phyloP scores from a whole-genome alignment of 73 alveolate species.

The Effrenium voratum region DNA sequence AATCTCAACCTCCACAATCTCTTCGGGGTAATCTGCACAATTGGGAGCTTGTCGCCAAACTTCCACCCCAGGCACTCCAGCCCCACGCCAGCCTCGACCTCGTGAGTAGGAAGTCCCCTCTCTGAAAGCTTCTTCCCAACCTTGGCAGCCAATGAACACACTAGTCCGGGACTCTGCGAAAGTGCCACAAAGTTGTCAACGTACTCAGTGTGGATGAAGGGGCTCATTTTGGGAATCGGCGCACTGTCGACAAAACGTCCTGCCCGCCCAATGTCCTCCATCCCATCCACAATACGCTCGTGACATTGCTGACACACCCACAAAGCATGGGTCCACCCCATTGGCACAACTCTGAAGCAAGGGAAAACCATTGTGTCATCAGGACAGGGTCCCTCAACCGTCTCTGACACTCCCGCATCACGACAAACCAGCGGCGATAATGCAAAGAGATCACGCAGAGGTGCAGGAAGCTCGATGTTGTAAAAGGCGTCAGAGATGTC shows the following conservation, averaged over 20 bases:
- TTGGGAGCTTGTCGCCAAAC: background rate
- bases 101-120: constrained; percentile 32
- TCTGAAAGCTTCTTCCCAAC: background rate
- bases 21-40: background rate
- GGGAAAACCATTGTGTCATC: background rate
- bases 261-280: background rate
- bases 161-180: constrained; percentile 36
- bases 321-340: constrained; percentile 65
- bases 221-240: constrained; percentile 23
- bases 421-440: background rate
- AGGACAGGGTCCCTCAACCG: background rate
- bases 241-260: background rate
- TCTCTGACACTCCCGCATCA: background rate
- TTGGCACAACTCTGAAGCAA: background rate
- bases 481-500: constrained; percentile 59
- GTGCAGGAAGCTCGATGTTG: background rate
- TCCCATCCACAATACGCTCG: background rate
- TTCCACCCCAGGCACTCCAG: constrained; percentile 20
- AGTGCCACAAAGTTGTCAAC: constrained; percentile 66
- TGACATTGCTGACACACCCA: constrained; percentile 32
- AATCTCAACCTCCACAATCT: constrained; percentile 18
- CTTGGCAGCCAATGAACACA: background rate
- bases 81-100: constrained; percentile 19
- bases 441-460: background rate
- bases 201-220: constrained; percentile 69